Evolutionary conservation across 208 protist species (phyloP).

Genomic region (Trypanosoma caninum): DNA sequence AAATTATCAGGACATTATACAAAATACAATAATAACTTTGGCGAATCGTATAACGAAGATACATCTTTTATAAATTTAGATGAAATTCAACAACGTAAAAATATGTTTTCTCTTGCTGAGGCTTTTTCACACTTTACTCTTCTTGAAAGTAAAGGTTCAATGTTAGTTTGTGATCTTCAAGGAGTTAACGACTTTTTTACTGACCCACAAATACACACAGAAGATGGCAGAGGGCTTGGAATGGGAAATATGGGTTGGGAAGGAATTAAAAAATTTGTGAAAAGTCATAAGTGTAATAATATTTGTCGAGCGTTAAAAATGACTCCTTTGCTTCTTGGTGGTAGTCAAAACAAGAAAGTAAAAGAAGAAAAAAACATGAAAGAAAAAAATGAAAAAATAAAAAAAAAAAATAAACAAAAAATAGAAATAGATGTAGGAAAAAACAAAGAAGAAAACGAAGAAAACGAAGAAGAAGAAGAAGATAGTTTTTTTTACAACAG

Average conservation of each 20-base stretch:
- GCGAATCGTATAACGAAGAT: constrained; percentile 64
- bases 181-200: constrained; percentile 89
- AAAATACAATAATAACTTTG: constrained; percentile 92
- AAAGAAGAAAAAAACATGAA: too few relatives aligned
- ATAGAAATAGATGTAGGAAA: too few relatives aligned
- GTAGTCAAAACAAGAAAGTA: too few relatives aligned
- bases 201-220: constrained; percentile 88
- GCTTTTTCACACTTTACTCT: constrained; percentile 93
- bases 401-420: too few relatives aligned
- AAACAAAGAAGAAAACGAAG: too few relatives aligned
- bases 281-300: constrained; percentile 79
- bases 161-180: constrained; percentile 89
- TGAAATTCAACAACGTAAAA: constrained; percentile 38
- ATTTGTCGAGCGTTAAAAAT: constrained; percentile 69
- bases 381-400: too few relatives aligned
- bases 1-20: constrained; percentile 79
- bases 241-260: constrained; percentile 73
- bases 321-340: too few relatives aligned
- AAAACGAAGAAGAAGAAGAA: too few relatives aligned
- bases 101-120: constrained; percentile 78
- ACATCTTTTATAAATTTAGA: constrained; percentile 45
- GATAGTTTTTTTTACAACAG: constrained; percentile 53
- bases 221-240: constrained; percentile 74
- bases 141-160: constrained; percentile 47
- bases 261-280: constrained; percentile 72